Evolutionary conservation across 768 basidiomycete genomes (phyloP).

Genomic region (Auricularia sp.): DNA sequence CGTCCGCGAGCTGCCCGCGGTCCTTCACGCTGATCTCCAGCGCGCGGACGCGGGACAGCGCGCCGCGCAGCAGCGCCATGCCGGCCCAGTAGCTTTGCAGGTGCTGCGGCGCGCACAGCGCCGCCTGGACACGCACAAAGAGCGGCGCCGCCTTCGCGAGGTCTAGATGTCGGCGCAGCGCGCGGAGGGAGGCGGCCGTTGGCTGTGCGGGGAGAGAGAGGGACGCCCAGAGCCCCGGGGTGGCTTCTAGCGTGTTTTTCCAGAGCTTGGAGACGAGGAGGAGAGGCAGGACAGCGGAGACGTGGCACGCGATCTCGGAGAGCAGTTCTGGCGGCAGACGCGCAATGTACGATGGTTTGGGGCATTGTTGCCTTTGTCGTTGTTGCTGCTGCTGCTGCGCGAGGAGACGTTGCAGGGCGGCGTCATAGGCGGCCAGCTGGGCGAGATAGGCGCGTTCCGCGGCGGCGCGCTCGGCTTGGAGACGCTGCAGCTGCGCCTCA

Average conservation of each 20-base stretch:
- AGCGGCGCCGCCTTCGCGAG: neutral
- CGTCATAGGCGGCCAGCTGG: neutral
- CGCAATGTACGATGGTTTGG: neutral
- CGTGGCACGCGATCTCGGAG: neutral
- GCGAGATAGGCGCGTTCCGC: neutral
- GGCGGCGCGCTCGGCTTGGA: neutral
- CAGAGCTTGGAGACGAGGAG: neutral
- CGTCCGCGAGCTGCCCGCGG: neutral
- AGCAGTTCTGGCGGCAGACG: neutral
- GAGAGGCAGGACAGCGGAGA: neutral
- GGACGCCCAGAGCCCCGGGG: neutral
- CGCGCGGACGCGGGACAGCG: neutral
- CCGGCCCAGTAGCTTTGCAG: neutral
- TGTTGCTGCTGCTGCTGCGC: neutral
- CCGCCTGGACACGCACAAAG: neutral
- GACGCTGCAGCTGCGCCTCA: conserved; percentile 52
- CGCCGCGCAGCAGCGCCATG: neutral
- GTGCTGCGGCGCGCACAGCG: neutral
- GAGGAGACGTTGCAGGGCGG: neutral
- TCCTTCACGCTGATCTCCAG: neutral
- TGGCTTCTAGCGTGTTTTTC: neutral
- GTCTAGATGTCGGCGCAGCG: neutral
- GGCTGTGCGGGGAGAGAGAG: neutral
- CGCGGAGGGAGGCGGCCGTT: neutral
- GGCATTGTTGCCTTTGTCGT: neutral